These are phyloP conservation scores for Leptographium galeiforme DNA, from an alignment of 2,329 filamentous ascomycete species.

Conservation along the genomic window DNA sequence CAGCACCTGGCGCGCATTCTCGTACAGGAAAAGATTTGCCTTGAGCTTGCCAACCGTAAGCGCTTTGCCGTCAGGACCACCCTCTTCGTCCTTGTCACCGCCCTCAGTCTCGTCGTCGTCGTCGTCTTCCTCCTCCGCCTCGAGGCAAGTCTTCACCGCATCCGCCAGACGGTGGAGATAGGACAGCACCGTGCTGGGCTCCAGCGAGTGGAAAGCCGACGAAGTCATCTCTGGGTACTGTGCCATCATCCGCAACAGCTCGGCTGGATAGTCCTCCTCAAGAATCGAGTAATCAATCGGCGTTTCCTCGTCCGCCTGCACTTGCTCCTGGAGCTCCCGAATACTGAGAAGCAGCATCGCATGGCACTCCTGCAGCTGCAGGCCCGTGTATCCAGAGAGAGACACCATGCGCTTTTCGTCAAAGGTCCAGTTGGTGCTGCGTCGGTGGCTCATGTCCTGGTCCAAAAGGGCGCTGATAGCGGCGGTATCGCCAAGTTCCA, in stretches of 20 bases:
- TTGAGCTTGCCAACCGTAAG: slow-evolving; percentile 13
- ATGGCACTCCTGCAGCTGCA: slow-evolving; percentile 60
- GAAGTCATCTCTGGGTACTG: slow-evolving; percentile 53
- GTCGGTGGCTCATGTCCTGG: slow-evolving; percentile 59
- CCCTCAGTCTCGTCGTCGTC: slow-evolving; percentile 20
- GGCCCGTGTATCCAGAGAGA: slow-evolving; percentile 61
- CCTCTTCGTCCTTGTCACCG: slow-evolving; percentile 18
- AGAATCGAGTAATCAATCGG: slow-evolving; percentile 11
- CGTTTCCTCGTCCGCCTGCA: background rate
- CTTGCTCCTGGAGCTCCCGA: slow-evolving; percentile 8
- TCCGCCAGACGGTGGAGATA: slow-evolving; percentile 17
- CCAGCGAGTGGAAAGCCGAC: slow-evolving; percentile 51
- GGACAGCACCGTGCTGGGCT: slow-evolving; percentile 53
- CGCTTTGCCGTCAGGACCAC: no score
- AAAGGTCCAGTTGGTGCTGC: slow-evolving; percentile 40
- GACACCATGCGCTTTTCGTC: slow-evolving; percentile 60
- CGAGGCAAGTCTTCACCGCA: slow-evolving; percentile 12
- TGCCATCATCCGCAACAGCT: slow-evolving; percentile 47
- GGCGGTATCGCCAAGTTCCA: background rate
- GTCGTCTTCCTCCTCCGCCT: slow-evolving; percentile 18
- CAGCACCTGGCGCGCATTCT: slow-evolving; percentile 45
- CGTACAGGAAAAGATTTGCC: slow-evolving; percentile 41
- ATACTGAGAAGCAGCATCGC: slow-evolving; percentile 41
- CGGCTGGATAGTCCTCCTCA: slow-evolving; percentile 31
- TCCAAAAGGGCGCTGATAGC: slow-evolving; percentile 54